Conservation (phyloP, 1,284 basidiomycete species). For the Rhodotorula sp. region DNA sequence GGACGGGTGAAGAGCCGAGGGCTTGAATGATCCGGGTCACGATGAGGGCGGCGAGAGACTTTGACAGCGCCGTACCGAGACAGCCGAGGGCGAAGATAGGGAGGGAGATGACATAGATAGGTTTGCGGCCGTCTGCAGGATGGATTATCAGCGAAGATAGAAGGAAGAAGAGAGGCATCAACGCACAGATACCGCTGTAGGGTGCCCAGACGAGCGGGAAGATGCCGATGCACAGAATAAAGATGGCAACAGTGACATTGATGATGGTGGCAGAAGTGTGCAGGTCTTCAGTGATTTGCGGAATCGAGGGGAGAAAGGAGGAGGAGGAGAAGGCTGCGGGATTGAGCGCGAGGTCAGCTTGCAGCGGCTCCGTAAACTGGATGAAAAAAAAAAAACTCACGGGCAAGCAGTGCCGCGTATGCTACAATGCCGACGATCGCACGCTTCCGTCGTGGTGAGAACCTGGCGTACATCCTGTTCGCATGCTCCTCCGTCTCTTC, state of each 20-base stretch:
- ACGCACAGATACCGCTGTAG: slow-evolving; percentile 57
- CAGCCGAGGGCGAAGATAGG: slow-evolving; percentile 63
- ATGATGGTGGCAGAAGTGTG: slow-evolving; percentile 59
- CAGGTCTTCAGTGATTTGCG: slow-evolving; percentile 63
- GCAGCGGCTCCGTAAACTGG: not conserved
- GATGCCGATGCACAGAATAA: slow-evolving; percentile 50
- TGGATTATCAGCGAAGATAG: no score
- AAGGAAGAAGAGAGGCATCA: not conserved
- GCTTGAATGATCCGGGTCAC: slow-evolving; percentile 62
- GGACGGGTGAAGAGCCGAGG: slow-evolving; percentile 51
- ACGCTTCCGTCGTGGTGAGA: slow-evolving; percentile 55
- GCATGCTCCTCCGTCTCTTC: slow-evolving; percentile 8
- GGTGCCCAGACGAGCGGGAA: slow-evolving; percentile 59
- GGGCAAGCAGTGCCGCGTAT: slow-evolving; percentile 57
- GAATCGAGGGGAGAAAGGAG: slow-evolving; percentile 68
- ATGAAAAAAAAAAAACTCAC: slow-evolving; percentile 48
- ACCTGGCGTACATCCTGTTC: slow-evolving; percentile 55
- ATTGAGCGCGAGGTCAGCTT: not conserved
- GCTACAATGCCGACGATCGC: slow-evolving; percentile 59
- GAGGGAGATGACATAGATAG: slow-evolving; percentile 62
- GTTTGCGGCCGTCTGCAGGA: slow-evolving; percentile 57
- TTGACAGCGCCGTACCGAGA: slow-evolving; percentile 60
- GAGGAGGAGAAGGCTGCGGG: slow-evolving; percentile 63
- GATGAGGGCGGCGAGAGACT: slow-evolving; percentile 58
- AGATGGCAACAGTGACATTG: slow-evolving; percentile 58